These are phyloP conservation scores for Sphenostylis stenocarpa DNA, from an alignment of 306 rosid genomes.

Conservation along the genomic window DNA sequence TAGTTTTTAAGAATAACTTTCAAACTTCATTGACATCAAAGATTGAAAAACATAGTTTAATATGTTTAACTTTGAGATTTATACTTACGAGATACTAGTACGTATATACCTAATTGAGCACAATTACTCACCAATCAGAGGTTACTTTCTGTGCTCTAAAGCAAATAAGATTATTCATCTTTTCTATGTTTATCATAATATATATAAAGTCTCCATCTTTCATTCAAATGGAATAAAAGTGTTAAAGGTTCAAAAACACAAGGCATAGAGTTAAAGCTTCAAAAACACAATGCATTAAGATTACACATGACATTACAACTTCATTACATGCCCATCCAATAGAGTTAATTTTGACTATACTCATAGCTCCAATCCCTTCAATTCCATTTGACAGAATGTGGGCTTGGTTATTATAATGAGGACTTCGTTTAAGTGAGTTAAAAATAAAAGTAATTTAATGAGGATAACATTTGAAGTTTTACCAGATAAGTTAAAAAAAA, in stretches of 20 bases:
- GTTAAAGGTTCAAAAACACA: neutral
- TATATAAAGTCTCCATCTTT: neutral
- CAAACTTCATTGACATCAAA: constrained; percentile 11
- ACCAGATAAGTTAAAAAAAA: too few relatives aligned
- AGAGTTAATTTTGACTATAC: neutral
- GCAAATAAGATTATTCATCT: neutral
- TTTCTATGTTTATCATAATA: neutral
- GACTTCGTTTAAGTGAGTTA: too few relatives aligned
- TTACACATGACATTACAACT: neutral
- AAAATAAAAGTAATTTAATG: too few relatives aligned
- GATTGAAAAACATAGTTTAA: neutral
- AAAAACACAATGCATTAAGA: too few relatives aligned
- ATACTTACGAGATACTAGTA: too few relatives aligned
- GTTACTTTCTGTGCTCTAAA: neutral
- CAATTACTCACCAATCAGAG: neutral
- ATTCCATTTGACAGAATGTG: neutral
- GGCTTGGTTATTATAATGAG: too few relatives aligned
- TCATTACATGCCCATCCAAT: neutral
- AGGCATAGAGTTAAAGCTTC: neutral
- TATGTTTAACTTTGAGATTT: too few relatives aligned
- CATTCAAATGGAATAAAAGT: neutral
- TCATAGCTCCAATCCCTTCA: neutral
- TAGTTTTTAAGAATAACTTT: neutral
- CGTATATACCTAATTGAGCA: neutral
- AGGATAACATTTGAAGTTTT: too few relatives aligned